phyloP scores from a whole-genome alignment of 2,329 filamentous ascomycete genomes.

The Xylariales sp. region DNA sequence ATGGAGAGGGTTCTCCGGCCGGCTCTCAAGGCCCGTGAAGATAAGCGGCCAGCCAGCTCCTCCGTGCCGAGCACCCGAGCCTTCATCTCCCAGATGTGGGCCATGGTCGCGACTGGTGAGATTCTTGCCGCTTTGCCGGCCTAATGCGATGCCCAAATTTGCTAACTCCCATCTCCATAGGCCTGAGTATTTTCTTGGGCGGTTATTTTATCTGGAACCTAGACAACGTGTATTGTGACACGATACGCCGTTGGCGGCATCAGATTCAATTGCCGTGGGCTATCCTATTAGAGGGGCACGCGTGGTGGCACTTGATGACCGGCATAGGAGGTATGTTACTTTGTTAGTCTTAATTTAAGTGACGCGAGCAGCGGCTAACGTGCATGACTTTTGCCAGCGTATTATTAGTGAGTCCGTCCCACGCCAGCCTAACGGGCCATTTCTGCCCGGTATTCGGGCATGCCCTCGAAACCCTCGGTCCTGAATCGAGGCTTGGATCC shows the following conservation, averaged over 20 bases:
- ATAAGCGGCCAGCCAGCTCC: slow-evolving; percentile 57
- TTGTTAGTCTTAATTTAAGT: background rate
- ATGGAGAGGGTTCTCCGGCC: slow-evolving; percentile 69
- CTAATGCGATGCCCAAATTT: background rate
- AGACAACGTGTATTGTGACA: slow-evolving; percentile 80
- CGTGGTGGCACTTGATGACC: slow-evolving; percentile 81
- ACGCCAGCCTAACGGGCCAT: background rate
- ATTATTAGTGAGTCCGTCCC: slow-evolving; percentile 67
- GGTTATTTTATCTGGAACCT: slow-evolving; percentile 83
- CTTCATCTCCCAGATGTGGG: slow-evolving; percentile 75
- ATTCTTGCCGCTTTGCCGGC: background rate
- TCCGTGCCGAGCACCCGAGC: slow-evolving; percentile 45
- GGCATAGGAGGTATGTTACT: slow-evolving; percentile 66
- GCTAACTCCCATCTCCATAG: slow-evolving; percentile 50
- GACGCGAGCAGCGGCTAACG: slow-evolving; percentile 32
- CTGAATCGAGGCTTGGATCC: background rate
- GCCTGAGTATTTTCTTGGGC: slow-evolving; percentile 76
- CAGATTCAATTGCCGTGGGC: slow-evolving; percentile 82
- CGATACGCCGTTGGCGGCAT: slow-evolving; percentile 73
- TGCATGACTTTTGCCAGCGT: slow-evolving; percentile 60
- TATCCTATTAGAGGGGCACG: slow-evolving; percentile 65
- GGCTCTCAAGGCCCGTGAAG: slow-evolving; percentile 58
- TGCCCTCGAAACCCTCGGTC: background rate
- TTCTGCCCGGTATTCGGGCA: background rate
- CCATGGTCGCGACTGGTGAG: slow-evolving; percentile 70